phyloP scores from a whole-genome alignment of 306 rosid genomes.

The Abrus pulchellus region DNA sequence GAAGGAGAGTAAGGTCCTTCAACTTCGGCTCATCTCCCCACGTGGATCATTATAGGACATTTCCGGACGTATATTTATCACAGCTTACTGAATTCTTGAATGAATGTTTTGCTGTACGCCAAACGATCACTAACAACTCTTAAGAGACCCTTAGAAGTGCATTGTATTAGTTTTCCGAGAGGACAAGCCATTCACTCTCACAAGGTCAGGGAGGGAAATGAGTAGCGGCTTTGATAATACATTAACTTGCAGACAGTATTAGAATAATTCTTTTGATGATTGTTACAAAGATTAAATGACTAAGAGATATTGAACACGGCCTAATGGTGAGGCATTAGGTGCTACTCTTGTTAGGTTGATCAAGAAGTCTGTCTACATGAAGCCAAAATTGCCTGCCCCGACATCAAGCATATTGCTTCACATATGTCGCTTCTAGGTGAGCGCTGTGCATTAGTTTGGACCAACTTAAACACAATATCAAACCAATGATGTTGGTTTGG shows the following conservation, averaged over 20 bases:
- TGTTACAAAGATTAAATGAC: slow-evolving; percentile 8
- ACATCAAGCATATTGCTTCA: background rate
- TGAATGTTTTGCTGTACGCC: slow-evolving; percentile 44
- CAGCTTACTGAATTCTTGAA: slow-evolving; percentile 61
- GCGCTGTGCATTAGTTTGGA: no score
- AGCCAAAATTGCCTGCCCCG: background rate
- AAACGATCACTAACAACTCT: slow-evolving; percentile 9
- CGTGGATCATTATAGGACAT: slow-evolving; percentile 86
- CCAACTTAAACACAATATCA: no score
- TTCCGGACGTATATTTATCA: slow-evolving; percentile 69
- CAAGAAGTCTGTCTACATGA: slow-evolving; percentile 1
- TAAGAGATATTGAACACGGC: background rate
- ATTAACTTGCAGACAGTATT: slow-evolving; percentile 5
- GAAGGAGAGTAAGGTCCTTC: slow-evolving; percentile 65
- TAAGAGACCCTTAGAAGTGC: slow-evolving; percentile 29
- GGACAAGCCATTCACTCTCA: background rate
- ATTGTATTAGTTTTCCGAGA: background rate
- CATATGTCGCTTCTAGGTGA: background rate
- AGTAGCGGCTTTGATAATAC: background rate
- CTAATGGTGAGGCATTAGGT: background rate
- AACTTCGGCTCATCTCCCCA: slow-evolving; percentile 84
- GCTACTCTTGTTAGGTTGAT: slow-evolving; percentile 24
- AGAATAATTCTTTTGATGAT: slow-evolving; percentile 30
- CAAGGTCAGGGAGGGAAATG: slow-evolving; percentile 2
- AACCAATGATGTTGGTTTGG: no score